Base-by-base conservation (phyloP, 495 filamentous ascomycete genomes). In the Cenococcum geophilum region DNA sequence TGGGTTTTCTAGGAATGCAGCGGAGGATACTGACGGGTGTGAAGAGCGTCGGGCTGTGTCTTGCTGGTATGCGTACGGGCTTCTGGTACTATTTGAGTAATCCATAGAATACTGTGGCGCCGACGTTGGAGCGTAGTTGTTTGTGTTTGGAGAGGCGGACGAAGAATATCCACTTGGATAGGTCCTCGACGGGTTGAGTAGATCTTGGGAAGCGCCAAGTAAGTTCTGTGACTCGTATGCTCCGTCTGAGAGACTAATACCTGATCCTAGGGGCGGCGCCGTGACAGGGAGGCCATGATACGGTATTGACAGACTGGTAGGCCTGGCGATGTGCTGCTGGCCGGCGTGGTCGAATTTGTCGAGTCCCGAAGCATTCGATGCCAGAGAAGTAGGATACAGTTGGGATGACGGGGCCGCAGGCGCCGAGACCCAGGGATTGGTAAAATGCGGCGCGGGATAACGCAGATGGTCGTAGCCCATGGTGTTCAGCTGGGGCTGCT, bases 361-460 rank as follows among this genome's bases (percentile, higher is more conserved):
- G 21, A 68, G 61, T 22, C 60, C 60, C 23, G 63, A 60, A 5
- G 50, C 76, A 71, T 76, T 84, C 80, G 78, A 82, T 64, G 80
- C 79, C 75, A 82, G 81, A 70, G 79, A 75, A 36, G 78, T 82
- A 54, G 81, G 74, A 61, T 84, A 85, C 27, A 84, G 70, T 1
- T 80, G 77, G 23, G 78, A 76, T 48, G 78, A 77, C 52, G 83
- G 76, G 20, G 86, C 81, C 27, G 85, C 79, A n/a, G 77, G 74
- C 5, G 77, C 75, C 58, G 86, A 77, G 58, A 78, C 79, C 92
- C 92, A 97, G 16, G 92, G 92, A 73, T 97, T 91, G 70, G 89
- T 91, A 78, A 97, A 97, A 70, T 92, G 88, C 52, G 91, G 89
- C 49, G 83, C 74, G 55, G 78, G 86, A 76, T 86, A 87, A 65